These are phyloP conservation scores for Yamadazyma diospyri DNA, from an alignment of 1,139 yeast species.

Conservation along the genomic window DNA sequence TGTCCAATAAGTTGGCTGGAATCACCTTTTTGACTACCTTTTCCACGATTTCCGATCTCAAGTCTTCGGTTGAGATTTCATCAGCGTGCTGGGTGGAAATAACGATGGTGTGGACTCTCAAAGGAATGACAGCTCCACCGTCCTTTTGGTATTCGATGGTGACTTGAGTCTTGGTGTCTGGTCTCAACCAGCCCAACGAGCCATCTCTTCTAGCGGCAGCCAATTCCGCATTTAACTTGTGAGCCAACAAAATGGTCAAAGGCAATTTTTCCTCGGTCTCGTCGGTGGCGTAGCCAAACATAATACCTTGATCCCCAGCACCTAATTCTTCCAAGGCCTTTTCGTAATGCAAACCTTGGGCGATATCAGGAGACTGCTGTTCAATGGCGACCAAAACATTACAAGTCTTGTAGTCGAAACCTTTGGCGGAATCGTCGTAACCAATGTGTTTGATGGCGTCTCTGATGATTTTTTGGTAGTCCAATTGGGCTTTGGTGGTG, in stretches of 20 bases:
- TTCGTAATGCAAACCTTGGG: constrained; percentile 98
- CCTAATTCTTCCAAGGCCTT: constrained; percentile 96
- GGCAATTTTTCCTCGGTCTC: constrained; percentile 98
- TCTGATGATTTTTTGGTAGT: constrained; percentile 95
- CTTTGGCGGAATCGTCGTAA: constrained; percentile 93
- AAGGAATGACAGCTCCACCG: constrained; percentile 91
- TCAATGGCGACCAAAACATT: constrained; percentile 98
- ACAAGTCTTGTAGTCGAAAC: constrained; percentile 99
- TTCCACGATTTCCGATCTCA: constrained; percentile 71
- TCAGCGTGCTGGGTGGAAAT: constrained; percentile 98
- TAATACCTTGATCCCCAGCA: constrained; percentile 99
- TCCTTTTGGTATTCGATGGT: constrained; percentile 94
- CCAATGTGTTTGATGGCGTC: constrained; percentile 99
- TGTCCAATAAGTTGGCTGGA: constrained; percentile 87
- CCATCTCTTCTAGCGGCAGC: constrained; percentile 98
- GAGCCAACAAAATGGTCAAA: constrained; percentile 89
- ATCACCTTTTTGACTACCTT: constrained; percentile 89
- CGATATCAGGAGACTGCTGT: constrained; percentile 98
- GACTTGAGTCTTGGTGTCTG: constrained; percentile 99
- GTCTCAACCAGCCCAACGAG: constrained; percentile 93
- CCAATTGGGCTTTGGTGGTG: constrained; percentile 92
- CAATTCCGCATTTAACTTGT: constrained; percentile 93
- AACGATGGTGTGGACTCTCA: constrained; percentile 96
- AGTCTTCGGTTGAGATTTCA: constrained; percentile 86
- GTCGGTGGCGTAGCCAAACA: constrained; percentile 99